Base-by-base conservation (phyloP, 495 filamentous ascomycete genomes). In the Gamarada debralockiae region DNA sequence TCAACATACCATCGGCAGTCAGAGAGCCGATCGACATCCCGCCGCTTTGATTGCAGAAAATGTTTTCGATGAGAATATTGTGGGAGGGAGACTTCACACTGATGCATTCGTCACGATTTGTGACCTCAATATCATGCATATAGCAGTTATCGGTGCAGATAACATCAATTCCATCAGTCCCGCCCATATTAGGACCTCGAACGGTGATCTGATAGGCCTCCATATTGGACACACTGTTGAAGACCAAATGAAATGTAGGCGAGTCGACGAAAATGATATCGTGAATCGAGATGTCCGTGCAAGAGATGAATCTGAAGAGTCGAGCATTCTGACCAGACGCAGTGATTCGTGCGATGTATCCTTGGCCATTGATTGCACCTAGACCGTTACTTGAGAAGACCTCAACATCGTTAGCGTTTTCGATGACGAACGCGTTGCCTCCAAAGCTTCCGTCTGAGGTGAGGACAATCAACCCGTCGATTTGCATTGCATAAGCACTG, bases 61-160 rank as follows among this genome's bases (percentile, higher is more conserved):
- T 73, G 48, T 74, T 70, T 50, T 80, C 75, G 29, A 78, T 65
- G 18, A 78, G 65, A 46, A 75, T 71, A 58, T 78, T 73, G 54
- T 73, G 58, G 10, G 74, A 70, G 6, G 73, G 73, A 3, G 60
- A 70, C 66, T 77, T 78, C 56, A 79, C 74, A 24, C 69, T 73
- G 24, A 80, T 68, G 53, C 76, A 80, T 54, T 80, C 76, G 52
- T 79, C 76, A 50, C 74, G 72, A 62, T 79, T 79, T 12, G 77
- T 78, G 9, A 78, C 77, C 52, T 76, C 68, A 40, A 76, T 65
- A 65, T 79, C 63, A 43, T 79, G 77, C 50, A 77, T 59, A 66
- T 70, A 73, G 44, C 72, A 72, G 51, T 78, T 78, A n/a, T n/a
- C n/a, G 17, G 60, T 65, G 18, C 72, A 66, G 66, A 66, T 76